Base-by-base conservation (phyloP, 306 rosid genomes). In the Lupinus albus region DNA sequence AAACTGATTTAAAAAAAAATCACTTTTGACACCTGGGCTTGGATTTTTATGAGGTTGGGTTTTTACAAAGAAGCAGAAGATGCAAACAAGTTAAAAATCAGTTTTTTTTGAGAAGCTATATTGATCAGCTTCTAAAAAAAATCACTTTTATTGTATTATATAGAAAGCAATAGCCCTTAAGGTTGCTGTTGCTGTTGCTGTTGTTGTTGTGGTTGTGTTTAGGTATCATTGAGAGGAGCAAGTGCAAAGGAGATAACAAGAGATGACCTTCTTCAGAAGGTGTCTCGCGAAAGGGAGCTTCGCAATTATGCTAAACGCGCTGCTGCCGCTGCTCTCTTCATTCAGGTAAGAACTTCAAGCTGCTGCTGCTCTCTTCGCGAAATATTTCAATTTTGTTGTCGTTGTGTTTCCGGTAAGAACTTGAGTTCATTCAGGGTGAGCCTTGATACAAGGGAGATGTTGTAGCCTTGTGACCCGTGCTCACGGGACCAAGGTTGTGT, bases 211-310 rank as follows among this genome's bases (percentile, higher is more conserved):
- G 54, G 48, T 74, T 59, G 30, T 73, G 67, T 53, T 74, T 78
- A 93, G 98, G 94, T 89, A 14, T 93, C 97, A 18, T 51, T 93
- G 82, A 82, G 99, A 78, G 99, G 99, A 68, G 84, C 96, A 47
- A 93, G 99, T 82, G 88, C 85, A 21, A 93, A 93, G 82, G 99
- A 93, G 85, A 93, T 93, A 68, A 84, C 99, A 45, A 81, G 99
- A 68, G 99, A 88, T 58, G 97, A 85, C 9, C 91, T 93, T 73
- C 94, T 90, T 28, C 87, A 88, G 80, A 86, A 88, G 84, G 91
- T 93, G 42, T 76, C 90, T 11, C 89, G 76, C 59, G 96, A 93
- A 80, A 80, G 98, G 80, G 94, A 93, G 80, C 89, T 86, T 58
- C 95, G 98, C 41, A 85, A 82, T 60, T 79, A 88, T 72, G 96